phyloP scores from a whole-genome alignment of 805 yeast genomes.

The Saturnispora gosingensis region DNA sequence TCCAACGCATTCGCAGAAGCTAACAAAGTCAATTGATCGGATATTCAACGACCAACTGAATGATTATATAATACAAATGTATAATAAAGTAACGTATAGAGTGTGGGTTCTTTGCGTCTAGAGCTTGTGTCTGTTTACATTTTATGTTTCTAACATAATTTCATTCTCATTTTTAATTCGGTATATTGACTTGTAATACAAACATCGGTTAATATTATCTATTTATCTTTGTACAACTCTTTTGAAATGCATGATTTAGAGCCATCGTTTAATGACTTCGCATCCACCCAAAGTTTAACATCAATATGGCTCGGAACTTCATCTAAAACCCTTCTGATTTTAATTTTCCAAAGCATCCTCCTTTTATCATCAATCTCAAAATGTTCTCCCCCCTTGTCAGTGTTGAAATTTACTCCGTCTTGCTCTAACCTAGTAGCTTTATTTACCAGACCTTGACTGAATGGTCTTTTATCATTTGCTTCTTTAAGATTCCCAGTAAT shows the following conservation, averaged over 20 bases:
- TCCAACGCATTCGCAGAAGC: slow-evolving; percentile 29
- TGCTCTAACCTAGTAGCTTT: background rate
- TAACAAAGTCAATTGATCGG: slow-evolving; percentile 11
- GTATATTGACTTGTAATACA: background rate
- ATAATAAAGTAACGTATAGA: slow-evolving; percentile 6
- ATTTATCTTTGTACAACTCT: slow-evolving; percentile 8
- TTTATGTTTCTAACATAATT: background rate
- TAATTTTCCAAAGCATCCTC: slow-evolving; percentile 46
- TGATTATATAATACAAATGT: background rate
- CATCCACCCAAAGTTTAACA: slow-evolving; percentile 36
- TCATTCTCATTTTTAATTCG: background rate
- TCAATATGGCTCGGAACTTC: slow-evolving; percentile 32
- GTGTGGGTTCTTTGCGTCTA: slow-evolving; percentile 16
- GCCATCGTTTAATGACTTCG: slow-evolving; percentile 31
- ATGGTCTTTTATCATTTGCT: background rate
- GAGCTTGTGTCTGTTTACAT: background rate
- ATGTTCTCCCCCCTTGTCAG: background rate
- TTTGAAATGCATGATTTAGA: slow-evolving; percentile 13
- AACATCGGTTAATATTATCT: background rate
- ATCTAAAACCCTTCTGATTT: slow-evolving; percentile 36
- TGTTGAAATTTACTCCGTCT: background rate
- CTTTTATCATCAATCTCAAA: slow-evolving; percentile 32
- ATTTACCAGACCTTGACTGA: background rate
- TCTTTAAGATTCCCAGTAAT: background rate
- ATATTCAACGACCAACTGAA: background rate